phyloP scores from a whole-genome alignment of 2,329 filamentous ascomycete genomes.

The Metarhizium sp. region DNA sequence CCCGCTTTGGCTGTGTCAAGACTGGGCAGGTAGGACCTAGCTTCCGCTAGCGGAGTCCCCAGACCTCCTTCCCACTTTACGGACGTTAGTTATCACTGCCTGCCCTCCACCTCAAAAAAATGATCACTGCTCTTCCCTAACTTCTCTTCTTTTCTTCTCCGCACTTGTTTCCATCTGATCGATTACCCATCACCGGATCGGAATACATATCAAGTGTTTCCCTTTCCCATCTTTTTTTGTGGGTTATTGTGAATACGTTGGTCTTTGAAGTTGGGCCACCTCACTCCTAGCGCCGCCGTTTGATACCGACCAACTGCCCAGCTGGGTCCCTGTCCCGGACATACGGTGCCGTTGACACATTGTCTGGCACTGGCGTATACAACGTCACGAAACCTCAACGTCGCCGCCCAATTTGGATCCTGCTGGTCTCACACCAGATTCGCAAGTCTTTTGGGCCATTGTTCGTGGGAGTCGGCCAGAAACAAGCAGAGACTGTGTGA shows the following conservation, averaged over 20 bases:
- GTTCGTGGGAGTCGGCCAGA: background rate
- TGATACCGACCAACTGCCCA: background rate
- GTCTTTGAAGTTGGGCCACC: background rate
- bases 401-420: background rate
- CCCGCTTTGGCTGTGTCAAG: background rate
- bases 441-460: background rate
- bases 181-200: background rate
- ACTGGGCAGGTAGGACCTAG: background rate
- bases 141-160: background rate
- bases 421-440: background rate
- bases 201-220: background rate
- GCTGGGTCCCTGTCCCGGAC: background rate
- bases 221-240: too few species aligned
- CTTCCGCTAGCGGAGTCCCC: slow-evolving; percentile 2
- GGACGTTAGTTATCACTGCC: background rate
- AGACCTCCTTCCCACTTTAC: slow-evolving; percentile 3
- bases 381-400: background rate
- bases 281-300: background rate
- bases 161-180: background rate
- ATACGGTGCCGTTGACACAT: background rate
- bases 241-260: background rate
- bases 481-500: background rate
- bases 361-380: background rate
- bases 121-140: background rate
- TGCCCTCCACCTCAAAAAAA: background rate